These are phyloP conservation scores for Leishmania turanica DNA, from an alignment of 208 protist genomes.

Conservation along the genomic window DNA sequence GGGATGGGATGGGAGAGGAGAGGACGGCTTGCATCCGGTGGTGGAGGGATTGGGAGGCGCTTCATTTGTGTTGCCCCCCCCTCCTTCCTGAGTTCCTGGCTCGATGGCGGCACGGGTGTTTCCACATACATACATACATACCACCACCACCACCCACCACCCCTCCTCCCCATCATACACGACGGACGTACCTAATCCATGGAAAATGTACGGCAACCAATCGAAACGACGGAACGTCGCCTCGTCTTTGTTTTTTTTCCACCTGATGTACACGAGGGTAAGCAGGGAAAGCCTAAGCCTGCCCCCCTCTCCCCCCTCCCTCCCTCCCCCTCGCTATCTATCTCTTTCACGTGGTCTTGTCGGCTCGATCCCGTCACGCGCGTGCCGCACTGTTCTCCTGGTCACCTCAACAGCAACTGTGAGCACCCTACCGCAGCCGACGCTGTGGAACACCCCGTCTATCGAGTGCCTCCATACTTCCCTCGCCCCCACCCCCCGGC, in stretches of 20 bases:
- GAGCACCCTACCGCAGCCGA: neutral
- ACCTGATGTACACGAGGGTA: neutral
- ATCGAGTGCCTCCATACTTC: constrained; percentile 1
- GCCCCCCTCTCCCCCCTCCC: no score
- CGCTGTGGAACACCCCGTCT: neutral
- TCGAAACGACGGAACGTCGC: neutral
- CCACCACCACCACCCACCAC: neutral
- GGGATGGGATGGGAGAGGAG: no score
- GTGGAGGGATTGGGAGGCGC: no score
- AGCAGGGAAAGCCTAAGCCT: neutral
- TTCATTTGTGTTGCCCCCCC: neutral
- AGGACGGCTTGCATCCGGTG: no score
- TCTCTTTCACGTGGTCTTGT: neutral
- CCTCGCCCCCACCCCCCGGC: neutral
- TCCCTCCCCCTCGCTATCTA: neutral
- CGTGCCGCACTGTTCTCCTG: neutral
- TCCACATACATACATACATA: neutral
- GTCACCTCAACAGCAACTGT: neutral
- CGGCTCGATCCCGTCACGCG: neutral
- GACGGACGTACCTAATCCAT: neutral
- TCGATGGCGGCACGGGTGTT: neutral
- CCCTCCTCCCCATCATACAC: neutral
- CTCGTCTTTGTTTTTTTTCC: constrained; percentile 9
- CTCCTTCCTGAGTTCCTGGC: neutral
- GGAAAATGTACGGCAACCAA: no score